Conservation (phyloP, 208 protist species). For the Balamuthia mandrillaris region DNA sequence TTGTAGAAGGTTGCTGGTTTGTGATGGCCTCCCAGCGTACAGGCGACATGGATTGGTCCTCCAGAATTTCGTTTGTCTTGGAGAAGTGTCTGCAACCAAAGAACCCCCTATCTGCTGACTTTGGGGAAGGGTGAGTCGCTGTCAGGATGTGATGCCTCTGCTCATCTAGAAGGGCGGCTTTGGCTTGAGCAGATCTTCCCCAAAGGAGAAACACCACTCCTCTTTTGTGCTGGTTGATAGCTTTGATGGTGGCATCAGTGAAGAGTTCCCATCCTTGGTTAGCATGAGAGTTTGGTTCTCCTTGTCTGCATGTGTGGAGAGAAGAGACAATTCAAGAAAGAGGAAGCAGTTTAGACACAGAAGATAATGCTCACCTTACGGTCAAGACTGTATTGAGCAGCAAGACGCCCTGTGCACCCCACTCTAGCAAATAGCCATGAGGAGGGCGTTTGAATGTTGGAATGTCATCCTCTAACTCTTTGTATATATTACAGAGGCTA, state of each 20-base stretch:
- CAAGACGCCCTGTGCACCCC: constrained; percentile 19
- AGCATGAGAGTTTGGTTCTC: background rate
- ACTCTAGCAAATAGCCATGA: constrained; percentile 7
- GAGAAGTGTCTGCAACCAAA: constrained; percentile 21
- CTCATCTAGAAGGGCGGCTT: constrained; percentile 41
- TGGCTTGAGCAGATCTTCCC: constrained; percentile 24
- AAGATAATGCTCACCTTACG: background rate
- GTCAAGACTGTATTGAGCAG: constrained; percentile 32
- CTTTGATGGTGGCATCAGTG: constrained; percentile 17
- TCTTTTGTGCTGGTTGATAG: background rate
- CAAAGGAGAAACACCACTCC: constrained; percentile 31
- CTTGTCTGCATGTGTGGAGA: background rate
- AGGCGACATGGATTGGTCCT: background rate
- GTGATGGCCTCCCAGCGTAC: too few relatives aligned
- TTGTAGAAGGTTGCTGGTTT: too few relatives aligned
- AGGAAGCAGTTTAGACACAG: background rate
- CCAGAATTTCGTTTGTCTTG: constrained; percentile 12
- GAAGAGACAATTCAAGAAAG: background rate
- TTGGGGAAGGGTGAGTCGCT: background rate
- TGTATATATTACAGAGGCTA: constrained; percentile 8
- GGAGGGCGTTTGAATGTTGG: background rate
- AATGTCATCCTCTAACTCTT: background rate
- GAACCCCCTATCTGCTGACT: constrained; percentile 15
- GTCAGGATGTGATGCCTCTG: constrained; percentile 7
- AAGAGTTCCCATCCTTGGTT: constrained; percentile 10